These are phyloP conservation scores for Trametes meyenii DNA, from an alignment of 768 basidiomycete genomes.

Conservation along the genomic window DNA sequence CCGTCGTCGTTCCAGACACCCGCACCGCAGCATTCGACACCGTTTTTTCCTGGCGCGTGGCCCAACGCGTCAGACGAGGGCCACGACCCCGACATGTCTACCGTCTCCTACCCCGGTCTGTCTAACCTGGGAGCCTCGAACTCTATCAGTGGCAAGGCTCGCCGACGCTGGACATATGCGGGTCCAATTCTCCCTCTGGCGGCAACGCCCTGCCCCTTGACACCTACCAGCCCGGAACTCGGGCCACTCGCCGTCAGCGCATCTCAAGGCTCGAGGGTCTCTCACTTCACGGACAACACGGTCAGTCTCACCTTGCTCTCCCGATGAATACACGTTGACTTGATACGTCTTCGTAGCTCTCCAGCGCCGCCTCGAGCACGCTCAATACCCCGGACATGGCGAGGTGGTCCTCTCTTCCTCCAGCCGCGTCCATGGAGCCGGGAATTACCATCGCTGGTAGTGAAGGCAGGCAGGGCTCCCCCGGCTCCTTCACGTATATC, in stretches of 20 bases:
- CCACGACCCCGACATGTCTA: slow-evolving; percentile 23
- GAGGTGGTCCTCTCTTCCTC: slow-evolving; percentile 3
- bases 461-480: background rate
- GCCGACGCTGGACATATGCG: slow-evolving; percentile 15
- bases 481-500: background rate
- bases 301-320: background rate
- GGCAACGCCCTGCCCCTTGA: slow-evolving; percentile 20
- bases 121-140: background rate
- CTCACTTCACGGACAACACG: slow-evolving; percentile 12
- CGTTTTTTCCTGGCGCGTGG: slow-evolving; percentile 52
- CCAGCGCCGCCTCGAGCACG: slow-evolving; percentile 14
- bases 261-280: slow-evolving; percentile 13
- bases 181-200: slow-evolving; percentile 30
- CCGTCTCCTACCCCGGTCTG: slow-evolving; percentile 26
- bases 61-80: slow-evolving; percentile 35
- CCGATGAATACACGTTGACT: too few species aligned
- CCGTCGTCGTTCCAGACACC: slow-evolving; percentile 22
- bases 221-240: slow-evolving; percentile 1
- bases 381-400: slow-evolving; percentile 19
- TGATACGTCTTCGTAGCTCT: background rate
- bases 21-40: slow-evolving; percentile 32
- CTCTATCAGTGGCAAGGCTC: background rate
- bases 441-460: background rate
- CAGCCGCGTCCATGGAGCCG: background rate
- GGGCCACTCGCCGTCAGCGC: slow-evolving; percentile 9